These are phyloP conservation scores for Rhododendron ferrugineum DNA, from an alignment of 148 eudicot genomes.

Conservation along the genomic window DNA sequence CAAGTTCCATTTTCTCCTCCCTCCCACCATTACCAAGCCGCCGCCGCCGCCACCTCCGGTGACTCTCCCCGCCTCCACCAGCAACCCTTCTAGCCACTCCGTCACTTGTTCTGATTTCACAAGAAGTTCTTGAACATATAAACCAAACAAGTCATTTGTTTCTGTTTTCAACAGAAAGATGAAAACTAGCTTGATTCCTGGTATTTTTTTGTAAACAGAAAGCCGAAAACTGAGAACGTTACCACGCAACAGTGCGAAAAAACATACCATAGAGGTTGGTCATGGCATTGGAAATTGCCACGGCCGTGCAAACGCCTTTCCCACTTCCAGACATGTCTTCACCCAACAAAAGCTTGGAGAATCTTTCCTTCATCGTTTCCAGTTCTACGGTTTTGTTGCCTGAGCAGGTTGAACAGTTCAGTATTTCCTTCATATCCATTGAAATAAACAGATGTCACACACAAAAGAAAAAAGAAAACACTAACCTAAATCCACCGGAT, in stretches of 20 bases:
- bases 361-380: slow-evolving; percentile 89
- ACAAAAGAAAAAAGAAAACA: not conserved
- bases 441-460: not conserved
- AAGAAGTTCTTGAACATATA: not conserved
- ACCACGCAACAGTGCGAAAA: not conserved
- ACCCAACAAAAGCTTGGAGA: slow-evolving; percentile 86
- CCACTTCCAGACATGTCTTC: slow-evolving; percentile 99
- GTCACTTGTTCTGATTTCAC: not conserved
- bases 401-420: not conserved
- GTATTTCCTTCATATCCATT: not conserved
- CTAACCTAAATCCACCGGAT: slow-evolving; percentile 54
- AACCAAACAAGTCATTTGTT: not conserved
- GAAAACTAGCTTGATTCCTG: not conserved
- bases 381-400: slow-evolving; percentile 35
- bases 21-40: not conserved
- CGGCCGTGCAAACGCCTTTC: slow-evolving; percentile 83
- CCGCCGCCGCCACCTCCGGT: not conserved
- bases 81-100: not conserved
- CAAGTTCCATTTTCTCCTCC: not conserved
- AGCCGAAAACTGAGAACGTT: not conserved
- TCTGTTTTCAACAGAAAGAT: not conserved
- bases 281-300: slow-evolving; percentile 83
- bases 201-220: not conserved
- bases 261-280: slow-evolving; percentile 88
- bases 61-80: not conserved